Evolutionary conservation across 2,329 filamentous ascomycete species (phyloP).

Genomic region (Cercospora nicotianae): DNA sequence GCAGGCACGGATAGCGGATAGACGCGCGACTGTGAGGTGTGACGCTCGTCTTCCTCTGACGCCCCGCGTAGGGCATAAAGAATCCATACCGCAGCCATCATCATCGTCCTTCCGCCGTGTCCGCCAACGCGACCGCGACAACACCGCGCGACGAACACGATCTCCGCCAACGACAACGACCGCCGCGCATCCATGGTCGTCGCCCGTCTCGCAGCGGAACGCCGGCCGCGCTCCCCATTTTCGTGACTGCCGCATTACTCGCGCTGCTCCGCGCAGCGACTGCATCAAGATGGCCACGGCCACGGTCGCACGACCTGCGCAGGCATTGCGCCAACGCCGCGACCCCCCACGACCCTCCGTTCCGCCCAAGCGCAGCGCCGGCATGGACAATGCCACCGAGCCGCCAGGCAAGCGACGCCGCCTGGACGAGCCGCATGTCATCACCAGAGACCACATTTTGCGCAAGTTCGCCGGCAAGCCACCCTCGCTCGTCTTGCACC

Average conservation of each 20-base stretch:
- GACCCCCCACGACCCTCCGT: conserved; percentile 42
- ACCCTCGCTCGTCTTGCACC: conserved; percentile 82
- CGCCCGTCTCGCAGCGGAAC: neutral
- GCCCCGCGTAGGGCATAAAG: neutral
- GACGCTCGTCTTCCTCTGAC: neutral
- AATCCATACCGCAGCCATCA: neutral
- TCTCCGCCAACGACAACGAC: neutral
- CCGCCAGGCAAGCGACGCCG: conserved; percentile 32
- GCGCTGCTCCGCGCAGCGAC: neutral
- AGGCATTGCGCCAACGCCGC: conserved; percentile 46
- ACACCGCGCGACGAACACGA: neutral
- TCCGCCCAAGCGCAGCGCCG: conserved; percentile 33
- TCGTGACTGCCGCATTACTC: conserved; percentile 9
- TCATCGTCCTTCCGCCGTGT: neutral
- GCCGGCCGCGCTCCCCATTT: neutral
- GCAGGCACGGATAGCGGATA: neutral
- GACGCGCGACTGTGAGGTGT: neutral
- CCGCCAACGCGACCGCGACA: neutral
- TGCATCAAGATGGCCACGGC: conserved; percentile 37
- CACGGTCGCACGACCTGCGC: conserved; percentile 38
- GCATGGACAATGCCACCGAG: conserved; percentile 29
- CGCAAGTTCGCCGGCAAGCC: conserved; percentile 70
- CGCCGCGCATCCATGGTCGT: neutral
- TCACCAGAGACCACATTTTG: conserved; percentile 75
- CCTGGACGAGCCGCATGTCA: conserved; percentile 52